Percentiles rank a stretch among this genome's conserved stretches.
These are phyloP conservation scores for Paramecium caudatum DNA, from an alignment of 73 alveolate genomes.

Conservation along the genomic window DNA sequence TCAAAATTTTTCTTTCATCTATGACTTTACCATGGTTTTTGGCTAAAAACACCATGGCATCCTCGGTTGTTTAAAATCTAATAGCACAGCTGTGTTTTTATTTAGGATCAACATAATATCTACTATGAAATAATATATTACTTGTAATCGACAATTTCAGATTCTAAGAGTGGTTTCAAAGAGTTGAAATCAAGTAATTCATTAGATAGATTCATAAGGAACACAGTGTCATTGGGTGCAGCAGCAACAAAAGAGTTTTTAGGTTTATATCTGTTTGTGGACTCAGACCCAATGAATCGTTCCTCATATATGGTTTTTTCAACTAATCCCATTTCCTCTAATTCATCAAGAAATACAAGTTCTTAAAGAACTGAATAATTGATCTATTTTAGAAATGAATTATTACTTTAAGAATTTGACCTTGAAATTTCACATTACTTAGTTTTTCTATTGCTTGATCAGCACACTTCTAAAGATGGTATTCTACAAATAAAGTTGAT, in stretches of 20 bases:
- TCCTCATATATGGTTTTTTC: constrained; percentile 38
- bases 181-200: constrained; percentile 1
- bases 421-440: background rate
- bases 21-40: constrained; percentile 31
- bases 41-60: constrained; percentile 38
- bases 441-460: constrained; percentile 44
- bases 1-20: constrained; percentile 40
- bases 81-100: constrained; percentile 62
- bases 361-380: background rate
- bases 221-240: constrained; percentile 63
- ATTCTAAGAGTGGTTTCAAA: background rate
- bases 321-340: constrained; percentile 23
- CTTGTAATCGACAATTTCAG: constrained; percentile 33
- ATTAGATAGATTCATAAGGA: constrained; percentile 52
- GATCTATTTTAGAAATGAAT: background rate
- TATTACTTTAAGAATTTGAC: constrained; percentile 6
- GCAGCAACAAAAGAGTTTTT: constrained; percentile 68
- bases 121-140: background rate
- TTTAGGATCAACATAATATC: constrained; percentile 41
- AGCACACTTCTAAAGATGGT: constrained; percentile 59
- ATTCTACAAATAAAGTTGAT: background rate
- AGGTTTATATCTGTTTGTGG: constrained; percentile 54
- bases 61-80: constrained; percentile 14
- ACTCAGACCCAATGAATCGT: constrained; percentile 59
- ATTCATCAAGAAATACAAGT: background rate